phyloP scores from a whole-genome alignment of 495 filamentous ascomycete species.

The Neurospora sp. region DNA sequence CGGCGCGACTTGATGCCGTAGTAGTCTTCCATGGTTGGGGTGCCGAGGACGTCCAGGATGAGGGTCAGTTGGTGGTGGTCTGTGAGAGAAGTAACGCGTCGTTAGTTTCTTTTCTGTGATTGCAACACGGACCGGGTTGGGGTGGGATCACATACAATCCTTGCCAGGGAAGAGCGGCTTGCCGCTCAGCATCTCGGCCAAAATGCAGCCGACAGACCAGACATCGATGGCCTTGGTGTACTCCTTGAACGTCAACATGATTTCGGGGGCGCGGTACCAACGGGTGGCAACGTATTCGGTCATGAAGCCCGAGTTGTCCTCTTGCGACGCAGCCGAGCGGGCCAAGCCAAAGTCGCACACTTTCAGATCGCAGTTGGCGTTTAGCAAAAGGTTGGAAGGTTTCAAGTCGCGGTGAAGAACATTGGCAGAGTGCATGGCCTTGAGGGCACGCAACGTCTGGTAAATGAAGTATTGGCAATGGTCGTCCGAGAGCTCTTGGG shows the following conservation, averaged over 20 bases:
- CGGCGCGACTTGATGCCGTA: slow-evolving; percentile 99
- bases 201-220: slow-evolving; percentile 97
- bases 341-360: slow-evolving; percentile 98
- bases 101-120: not conserved
- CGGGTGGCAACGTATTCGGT: slow-evolving; percentile 99
- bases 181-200: slow-evolving; percentile 99
- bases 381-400: slow-evolving; percentile 91
- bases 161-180: slow-evolving; percentile 99
- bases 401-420: slow-evolving; percentile 97
- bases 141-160: slow-evolving; percentile 64
- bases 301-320: slow-evolving; percentile 99
- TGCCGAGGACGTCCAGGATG: slow-evolving; percentile 95
- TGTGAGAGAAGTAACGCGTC: slow-evolving; percentile 20
- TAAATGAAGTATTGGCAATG: slow-evolving; percentile 99
- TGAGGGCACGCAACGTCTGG: slow-evolving; percentile 94
- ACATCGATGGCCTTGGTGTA: slow-evolving; percentile 99
- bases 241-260: slow-evolving; percentile 99
- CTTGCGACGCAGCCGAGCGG: slow-evolving; percentile 81
- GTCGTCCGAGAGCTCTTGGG: slow-evolving; percentile 95
- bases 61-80: slow-evolving; percentile 98
- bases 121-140: not conserved
- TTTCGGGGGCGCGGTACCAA: slow-evolving; percentile 98
- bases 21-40: slow-evolving; percentile 99
- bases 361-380: slow-evolving; percentile 98
- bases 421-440: slow-evolving; percentile 99